Base-by-base conservation (phyloP, 768 basidiomycete species). In the Trametes elegans region DNA sequence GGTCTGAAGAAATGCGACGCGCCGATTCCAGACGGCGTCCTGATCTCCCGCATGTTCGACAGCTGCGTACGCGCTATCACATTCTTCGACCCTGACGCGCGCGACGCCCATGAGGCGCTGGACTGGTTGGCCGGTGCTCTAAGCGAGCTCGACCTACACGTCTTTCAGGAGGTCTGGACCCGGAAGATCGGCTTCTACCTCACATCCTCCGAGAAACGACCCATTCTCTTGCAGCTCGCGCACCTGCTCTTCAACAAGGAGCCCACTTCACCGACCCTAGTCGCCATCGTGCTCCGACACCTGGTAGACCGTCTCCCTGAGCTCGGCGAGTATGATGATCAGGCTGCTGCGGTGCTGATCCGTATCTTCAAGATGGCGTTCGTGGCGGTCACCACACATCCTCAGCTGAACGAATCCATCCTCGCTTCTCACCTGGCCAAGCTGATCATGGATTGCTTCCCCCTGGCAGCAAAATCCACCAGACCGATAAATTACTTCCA, bases 341-440 rank as follows among this genome's bases (percentile, higher is more conserved):
- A 83, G 58, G 84, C 84, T 18, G 90, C 93, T 0, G 85, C 87
- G 0, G 83, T 93, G 11, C 88, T 90, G 9, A 88, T 99, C 57
- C 84, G 93, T 46, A 74, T 98, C 41, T 98, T 93, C 82, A 98
- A 97, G 75, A 88, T 97, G 82, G 87, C 93, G 13, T 99, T 98
- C 70, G 78, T 80, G 53, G 91, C 96, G 5, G 91, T 98, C 48
- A 83, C 85, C 11, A 64, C 80, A 45, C 85, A 82, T 69, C 86
- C 93, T 19, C 67, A 68, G 19, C 71, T 79, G 18, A 98, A 98
- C 71, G 97, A 99, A 71, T 81, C 87, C 7, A 93, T 98, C 49
- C 76, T 99, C n/a, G 93, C 93, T 13, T 84, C 90, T 1, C 93
- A 98, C 72, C 80, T 99, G 31, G 85, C 90, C 14, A 92, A 92